These are phyloP conservation scores for Sherardia arvensis DNA, from an alignment of 257 asterid species.

Conservation along the genomic window DNA sequence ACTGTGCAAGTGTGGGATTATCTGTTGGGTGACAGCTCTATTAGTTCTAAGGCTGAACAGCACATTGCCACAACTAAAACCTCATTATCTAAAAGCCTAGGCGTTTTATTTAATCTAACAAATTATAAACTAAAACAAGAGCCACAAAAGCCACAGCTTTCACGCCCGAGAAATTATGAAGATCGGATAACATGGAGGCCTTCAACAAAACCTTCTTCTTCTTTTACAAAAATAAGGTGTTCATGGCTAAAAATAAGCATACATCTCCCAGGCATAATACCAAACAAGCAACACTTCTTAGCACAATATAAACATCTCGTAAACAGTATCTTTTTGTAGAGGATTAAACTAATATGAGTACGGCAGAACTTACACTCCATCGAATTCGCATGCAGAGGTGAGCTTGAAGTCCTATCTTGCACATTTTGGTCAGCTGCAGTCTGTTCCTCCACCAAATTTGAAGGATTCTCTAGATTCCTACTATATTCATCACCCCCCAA, in stretches of 20 bases:
- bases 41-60: neutral
- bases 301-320: neutral
- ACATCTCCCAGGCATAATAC: neutral
- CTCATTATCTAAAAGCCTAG: neutral
- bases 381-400: conserved; percentile 35
- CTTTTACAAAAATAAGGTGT: too few relatives aligned
- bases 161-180: neutral
- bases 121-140: neutral
- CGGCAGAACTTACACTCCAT: conserved; percentile 55
- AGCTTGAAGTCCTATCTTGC: conserved; percentile 34
- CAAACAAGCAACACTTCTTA: neutral
- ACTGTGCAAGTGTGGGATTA: neutral
- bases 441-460: conserved; percentile 32
- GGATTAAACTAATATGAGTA: neutral
- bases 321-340: neutral
- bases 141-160: neutral
- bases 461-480: conserved; percentile 38
- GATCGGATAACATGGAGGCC: neutral
- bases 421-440: conserved; percentile 30
- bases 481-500: conserved; percentile 33
- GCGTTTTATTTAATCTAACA: neutral
- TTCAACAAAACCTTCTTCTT: too few relatives aligned
- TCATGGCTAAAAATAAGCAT: neutral
- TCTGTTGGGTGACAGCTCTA: neutral
- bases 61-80: neutral